Evolutionary conservation across 179 eudicot species (phyloP).

Genomic region (Silene vulgaris): DNA sequence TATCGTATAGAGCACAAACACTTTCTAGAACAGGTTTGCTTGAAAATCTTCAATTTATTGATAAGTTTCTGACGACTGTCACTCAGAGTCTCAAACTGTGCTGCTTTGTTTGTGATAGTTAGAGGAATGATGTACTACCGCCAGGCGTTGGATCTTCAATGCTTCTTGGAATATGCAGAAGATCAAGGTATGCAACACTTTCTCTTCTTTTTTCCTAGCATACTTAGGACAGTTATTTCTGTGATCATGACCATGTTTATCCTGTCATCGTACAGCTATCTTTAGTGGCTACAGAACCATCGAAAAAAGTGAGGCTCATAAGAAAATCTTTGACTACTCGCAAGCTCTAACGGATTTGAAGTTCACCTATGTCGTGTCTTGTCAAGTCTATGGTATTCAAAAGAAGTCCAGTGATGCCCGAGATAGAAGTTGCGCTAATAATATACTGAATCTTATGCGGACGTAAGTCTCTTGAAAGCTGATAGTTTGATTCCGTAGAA

Average conservation of each 20-base stretch:
- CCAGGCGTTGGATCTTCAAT: constrained; percentile 83
- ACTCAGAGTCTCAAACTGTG: constrained; percentile 15
- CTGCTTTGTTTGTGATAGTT: constrained; percentile 42
- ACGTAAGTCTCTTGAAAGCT: constrained; percentile 43
- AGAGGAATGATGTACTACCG: constrained; percentile 99
- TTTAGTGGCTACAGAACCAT: constrained; percentile 76
- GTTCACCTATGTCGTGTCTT: constrained; percentile 93
- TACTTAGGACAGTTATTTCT: neutral
- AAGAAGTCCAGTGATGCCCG: constrained; percentile 61
- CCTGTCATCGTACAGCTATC: constrained; percentile 46
- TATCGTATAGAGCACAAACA: constrained; percentile 94
- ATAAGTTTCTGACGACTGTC: constrained; percentile 12
- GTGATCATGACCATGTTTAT: constrained; percentile 9
- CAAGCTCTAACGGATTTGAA: constrained; percentile 89
- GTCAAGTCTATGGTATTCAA: constrained; percentile 91
- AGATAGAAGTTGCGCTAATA: constrained; percentile 67
- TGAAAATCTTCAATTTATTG: constrained; percentile 8
- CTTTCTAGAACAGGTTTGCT: constrained; percentile 85
- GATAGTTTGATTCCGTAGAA: neutral
- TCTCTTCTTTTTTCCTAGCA: neutral
- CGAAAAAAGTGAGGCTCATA: constrained; percentile 42
- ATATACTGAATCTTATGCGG: constrained; percentile 84
- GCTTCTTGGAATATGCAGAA: constrained; percentile 77
- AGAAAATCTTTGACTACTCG: constrained; percentile 47
- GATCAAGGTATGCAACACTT: constrained; percentile 50